A percentile compares a stretch with the other conserved stretches of the same genome.
These are phyloP conservation scores for Apiotrichum mycotoxinovorans DNA, from an alignment of 1,284 basidiomycete genomes.

Conservation along the genomic window DNA sequence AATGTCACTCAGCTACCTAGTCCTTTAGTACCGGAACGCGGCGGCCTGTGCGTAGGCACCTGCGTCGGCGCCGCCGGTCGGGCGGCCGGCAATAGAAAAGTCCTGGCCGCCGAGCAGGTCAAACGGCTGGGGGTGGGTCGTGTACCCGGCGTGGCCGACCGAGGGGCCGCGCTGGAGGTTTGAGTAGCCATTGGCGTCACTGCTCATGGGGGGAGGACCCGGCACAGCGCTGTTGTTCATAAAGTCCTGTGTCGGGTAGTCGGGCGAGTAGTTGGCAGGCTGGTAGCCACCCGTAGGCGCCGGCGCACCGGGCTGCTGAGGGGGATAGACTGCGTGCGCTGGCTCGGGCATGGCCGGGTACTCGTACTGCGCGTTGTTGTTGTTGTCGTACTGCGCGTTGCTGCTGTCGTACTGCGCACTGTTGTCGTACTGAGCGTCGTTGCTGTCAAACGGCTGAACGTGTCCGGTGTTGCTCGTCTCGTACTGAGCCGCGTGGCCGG, in stretches of 20 bases:
- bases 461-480: neutral
- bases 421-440: constrained; percentile 10
- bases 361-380: constrained; percentile 3
- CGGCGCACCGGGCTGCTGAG: constrained; percentile 4
- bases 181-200: constrained; percentile 41
- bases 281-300: constrained; percentile 8
- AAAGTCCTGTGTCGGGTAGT: constrained; percentile 33
- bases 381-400: neutral
- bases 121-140: neutral
- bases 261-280: constrained; percentile 8
- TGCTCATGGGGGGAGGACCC: too few relatives aligned
- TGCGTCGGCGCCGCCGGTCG: constrained; percentile 31
- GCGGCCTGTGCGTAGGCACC: constrained; percentile 44
- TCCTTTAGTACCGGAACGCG: constrained; percentile 29
- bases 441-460: too few relatives aligned
- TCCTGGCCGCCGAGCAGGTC: constrained; percentile 13
- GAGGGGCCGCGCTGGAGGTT: constrained; percentile 38
- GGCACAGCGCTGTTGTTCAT: constrained; percentile 9
- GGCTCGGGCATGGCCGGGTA: constrained; percentile 17
- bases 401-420: constrained; percentile 11
- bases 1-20: too few relatives aligned
- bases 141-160: constrained; percentile 1
- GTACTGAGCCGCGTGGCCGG: neutral
- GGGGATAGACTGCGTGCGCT: constrained; percentile 12
- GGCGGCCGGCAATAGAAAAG: constrained; percentile 30